These are phyloP conservation scores for Scopulariopsis brevicaulis DNA, from an alignment of 2,329 filamentous ascomycete genomes.

Conservation along the genomic window DNA sequence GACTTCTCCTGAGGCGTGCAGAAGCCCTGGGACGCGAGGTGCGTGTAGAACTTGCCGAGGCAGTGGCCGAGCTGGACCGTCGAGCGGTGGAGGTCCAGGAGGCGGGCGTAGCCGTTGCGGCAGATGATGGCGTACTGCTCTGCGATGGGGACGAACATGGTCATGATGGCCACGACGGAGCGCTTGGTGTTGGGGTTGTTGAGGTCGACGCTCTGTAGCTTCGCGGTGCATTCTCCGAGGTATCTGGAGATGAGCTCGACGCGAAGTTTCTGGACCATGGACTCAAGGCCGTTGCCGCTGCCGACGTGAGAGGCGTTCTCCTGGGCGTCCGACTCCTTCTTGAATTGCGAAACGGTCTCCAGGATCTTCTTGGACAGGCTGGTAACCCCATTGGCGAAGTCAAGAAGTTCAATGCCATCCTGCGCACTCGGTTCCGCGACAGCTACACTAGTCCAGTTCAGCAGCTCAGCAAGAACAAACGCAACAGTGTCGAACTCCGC, in stretches of 20 bases:
- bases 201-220: constrained; percentile 20
- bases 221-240: constrained; percentile 23
- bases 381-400: constrained; percentile 48
- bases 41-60: constrained; percentile 65
- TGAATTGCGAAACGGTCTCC: constrained; percentile 65
- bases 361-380: constrained; percentile 64
- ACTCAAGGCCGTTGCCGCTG: constrained; percentile 7
- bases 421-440: constrained; percentile 12
- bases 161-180: constrained; percentile 19
- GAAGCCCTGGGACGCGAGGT: constrained; percentile 77
- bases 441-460: constrained; percentile 45
- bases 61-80: constrained; percentile 65
- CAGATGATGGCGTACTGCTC: constrained; percentile 59
- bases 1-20: constrained; percentile 79
- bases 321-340: constrained; percentile 30
- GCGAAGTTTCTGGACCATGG: constrained; percentile 47
- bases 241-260: constrained; percentile 38
- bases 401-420: constrained; percentile 11
- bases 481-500: constrained; percentile 40
- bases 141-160: constrained; percentile 53
- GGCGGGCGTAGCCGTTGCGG: constrained; percentile 42
- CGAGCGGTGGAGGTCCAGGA: constrained; percentile 54
- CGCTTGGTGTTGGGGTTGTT: constrained; percentile 13
- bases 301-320: neutral
- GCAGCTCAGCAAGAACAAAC: constrained; percentile 56